These are phyloP conservation scores for Orbilia javanica DNA, from an alignment of 2,329 filamentous ascomycete species.

Conservation along the genomic window DNA sequence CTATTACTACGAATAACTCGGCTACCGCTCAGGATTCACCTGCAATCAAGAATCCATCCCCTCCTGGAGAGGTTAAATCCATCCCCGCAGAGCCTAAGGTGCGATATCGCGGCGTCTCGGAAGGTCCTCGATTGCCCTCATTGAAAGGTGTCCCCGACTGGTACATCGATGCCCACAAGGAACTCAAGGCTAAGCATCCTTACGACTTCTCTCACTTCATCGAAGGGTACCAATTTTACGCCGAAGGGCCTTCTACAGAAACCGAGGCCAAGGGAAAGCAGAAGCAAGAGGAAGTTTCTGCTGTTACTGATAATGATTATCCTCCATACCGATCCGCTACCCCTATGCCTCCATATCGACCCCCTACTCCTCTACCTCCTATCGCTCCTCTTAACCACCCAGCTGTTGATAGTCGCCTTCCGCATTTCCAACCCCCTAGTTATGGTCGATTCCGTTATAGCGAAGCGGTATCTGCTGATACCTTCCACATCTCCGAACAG, in stretches of 20 bases:
- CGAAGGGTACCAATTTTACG: slow-evolving; percentile 1
- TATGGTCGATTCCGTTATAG: neutral
- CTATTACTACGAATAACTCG: too few species aligned
- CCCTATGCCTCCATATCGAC: neutral
- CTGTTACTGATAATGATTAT: neutral
- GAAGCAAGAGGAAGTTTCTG: neutral
- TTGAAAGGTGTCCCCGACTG: slow-evolving; percentile 19
- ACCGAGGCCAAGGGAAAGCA: neutral
- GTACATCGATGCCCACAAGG: slow-evolving; percentile 20
- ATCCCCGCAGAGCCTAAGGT: neutral
- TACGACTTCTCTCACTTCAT: slow-evolving; percentile 5
- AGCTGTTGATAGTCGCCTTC: neutral
- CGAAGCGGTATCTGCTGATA: neutral
- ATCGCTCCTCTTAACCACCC: slow-evolving; percentile 6
- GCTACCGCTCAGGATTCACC: neutral
- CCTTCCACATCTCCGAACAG: neutral
- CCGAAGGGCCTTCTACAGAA: neutral
- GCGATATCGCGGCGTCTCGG: slow-evolving; percentile 35
- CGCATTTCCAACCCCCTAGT: neutral
- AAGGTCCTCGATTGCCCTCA: neutral
- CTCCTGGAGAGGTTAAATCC: neutral
- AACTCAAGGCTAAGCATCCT: slow-evolving; percentile 25
- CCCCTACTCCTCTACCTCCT: neutral
- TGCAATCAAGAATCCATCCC: neutral
- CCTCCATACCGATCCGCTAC: neutral